Evolutionary conservation across 768 basidiomycete genomes (phyloP), one percentile per base, ranked within the genome.

Genomic region (Lactarius hengduanensis): DNA sequence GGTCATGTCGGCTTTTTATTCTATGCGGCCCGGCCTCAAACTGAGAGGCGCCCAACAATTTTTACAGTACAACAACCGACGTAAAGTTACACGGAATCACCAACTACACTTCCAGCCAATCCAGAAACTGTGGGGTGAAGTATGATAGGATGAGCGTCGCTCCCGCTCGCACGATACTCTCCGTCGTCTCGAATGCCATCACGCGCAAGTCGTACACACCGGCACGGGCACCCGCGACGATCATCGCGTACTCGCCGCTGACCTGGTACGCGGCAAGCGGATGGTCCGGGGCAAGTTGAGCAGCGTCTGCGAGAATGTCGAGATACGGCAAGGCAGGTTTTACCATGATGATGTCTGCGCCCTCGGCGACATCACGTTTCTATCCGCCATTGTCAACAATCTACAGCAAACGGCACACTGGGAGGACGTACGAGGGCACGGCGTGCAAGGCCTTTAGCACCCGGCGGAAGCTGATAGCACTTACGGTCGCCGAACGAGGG

Each of bases 271-370:
- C 94, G 0, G 97, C 97, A n/a, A 97, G 82, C 2, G 96, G 96
- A 72, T 92, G 90, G 74, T 96, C 88, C 0, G 86, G 86, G 6
- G 92, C 88, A 53, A 97, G 82, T 70, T 87, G 78, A 4, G 88
- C 85, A 18, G 93, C 94, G 73, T 97, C 94, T 38, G 91, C 84
- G 71, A 99, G 91, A 77, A 98, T 89, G 78, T 99, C 97, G 59
- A 98, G 91, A 79, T 98, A 98, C 0, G 97, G 96, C 67, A 98
- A 77, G 0, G 94, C 84, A 22, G 97, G 97, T 75, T 99, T 99
- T 75, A 99, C 94, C 96, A 99, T 98, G 75, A 99, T 87, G 73
- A 99, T 92, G 74, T 99, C 97, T 20, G 97, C 97, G 22, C 97
- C 97, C 80, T 98, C 97, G 10, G 74, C 78, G 0, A 84, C 82